Evolutionary conservation across 208 protist species (phyloP), one percentile per base, ranked within the genome.

Genomic region (Crithidia bombi): DNA sequence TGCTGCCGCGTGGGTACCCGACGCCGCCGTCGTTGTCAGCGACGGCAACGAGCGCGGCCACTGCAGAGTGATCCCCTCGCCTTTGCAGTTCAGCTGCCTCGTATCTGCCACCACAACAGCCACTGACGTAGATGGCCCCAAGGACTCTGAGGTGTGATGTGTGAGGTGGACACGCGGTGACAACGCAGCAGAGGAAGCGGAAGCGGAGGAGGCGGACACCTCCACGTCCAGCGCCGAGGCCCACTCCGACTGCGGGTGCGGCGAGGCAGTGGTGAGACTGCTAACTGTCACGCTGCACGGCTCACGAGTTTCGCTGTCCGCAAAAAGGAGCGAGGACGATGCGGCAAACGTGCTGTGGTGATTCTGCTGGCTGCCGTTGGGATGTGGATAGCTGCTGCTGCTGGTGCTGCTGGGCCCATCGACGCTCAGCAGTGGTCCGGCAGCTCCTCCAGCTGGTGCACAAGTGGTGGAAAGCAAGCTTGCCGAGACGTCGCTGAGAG

Each of bases 401-500:
- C 57, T 67, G 62, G 2, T 65, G 44, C 43, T 50, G n/a, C n/a
- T 47, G 3, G 15, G 55, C 1, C 55, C 65, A n/a, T 58, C 38
- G 0, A 15, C 11, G 7, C 14, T 44, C 15, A 59, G 0, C 17
- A 65, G 32, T 12, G 21, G 30, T 0, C 7, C 41, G 0, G 44
- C 32, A 28, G 44, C 32, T 1, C n/a, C n/a, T n/a, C 59, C 50
- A 12, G 39, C 21, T 15, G 78, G 78, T 2, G 50, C 30, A 30
- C 69, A 71, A 12, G 78, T 82, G 28, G 41, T 36, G 10, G 78
- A 82, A 11, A 75, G 63, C 17, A 73, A 11, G 33, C 78, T 82
- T 0, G 64, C 59, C 11, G 70, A 82, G 11, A 75, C 36, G 50
- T 82, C 78, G 35, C 78, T 82, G 14, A 78, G 33, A 3, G 64